Percentiles rank a stretch among this genome's conserved stretches.
phyloP scores from a whole-genome alignment of 73 alveolate species.

The Chromera velia region DNA sequence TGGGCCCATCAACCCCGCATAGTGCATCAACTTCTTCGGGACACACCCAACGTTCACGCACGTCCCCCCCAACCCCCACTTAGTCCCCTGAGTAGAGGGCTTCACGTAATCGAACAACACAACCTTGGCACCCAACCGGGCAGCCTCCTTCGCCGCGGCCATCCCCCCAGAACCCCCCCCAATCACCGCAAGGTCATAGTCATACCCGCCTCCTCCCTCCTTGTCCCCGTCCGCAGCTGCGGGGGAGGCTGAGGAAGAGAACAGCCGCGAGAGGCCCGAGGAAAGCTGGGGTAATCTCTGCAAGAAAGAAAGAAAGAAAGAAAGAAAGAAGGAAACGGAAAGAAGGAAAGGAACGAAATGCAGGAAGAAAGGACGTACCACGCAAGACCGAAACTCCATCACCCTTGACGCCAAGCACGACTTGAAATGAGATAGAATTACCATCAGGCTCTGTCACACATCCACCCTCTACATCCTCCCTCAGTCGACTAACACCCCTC shows the following conservation, averaged over 20 bases:
- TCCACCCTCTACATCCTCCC: too few species aligned
- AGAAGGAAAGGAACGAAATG: too few species aligned
- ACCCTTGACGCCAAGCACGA: too few species aligned
- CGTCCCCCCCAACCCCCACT: constrained; percentile 83
- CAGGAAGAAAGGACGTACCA: too few species aligned
- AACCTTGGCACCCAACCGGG: constrained; percentile 58
- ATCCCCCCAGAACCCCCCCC: constrained; percentile 99
- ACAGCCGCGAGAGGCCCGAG: too few species aligned
- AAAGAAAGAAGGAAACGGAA: background rate
- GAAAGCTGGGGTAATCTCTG: background rate
- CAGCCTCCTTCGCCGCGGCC: constrained; percentile 95
- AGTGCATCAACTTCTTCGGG: constrained; percentile 63
- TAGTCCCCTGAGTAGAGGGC: constrained; percentile 89
- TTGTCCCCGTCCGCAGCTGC: background rate
- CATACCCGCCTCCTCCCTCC: background rate
- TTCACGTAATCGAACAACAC: constrained; percentile 92
- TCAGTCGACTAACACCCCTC: too few species aligned
- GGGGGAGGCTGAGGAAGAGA: too few species aligned
- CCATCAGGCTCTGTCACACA: too few species aligned
- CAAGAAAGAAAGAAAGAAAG: background rate
- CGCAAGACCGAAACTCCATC: too few species aligned
- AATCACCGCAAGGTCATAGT: constrained; percentile 78
- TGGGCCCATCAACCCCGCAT: background rate
- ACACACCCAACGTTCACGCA: constrained; percentile 99
- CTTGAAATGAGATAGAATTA: too few species aligned